Percentiles rank a stretch among this genome's conserved stretches.
Conservation (phyloP, 257 asterid species). For the Knoxia roxburghii region DNA sequence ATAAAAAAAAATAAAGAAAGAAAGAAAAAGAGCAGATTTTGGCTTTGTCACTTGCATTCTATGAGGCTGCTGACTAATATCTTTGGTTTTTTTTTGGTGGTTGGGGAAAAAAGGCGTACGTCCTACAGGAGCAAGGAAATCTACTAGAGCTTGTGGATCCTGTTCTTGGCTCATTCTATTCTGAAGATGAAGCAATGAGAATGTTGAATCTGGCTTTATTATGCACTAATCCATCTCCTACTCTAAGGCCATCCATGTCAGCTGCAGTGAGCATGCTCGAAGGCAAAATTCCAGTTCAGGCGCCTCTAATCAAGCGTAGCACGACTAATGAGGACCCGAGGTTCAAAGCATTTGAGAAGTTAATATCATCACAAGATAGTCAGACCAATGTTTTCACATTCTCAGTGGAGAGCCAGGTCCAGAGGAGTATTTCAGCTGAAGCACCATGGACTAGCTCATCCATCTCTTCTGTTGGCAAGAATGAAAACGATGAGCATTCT, state of each 20-base stretch:
- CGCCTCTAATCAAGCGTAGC: slow-evolving; percentile 57
- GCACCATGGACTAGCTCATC: slow-evolving; percentile 83
- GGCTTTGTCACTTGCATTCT: not conserved
- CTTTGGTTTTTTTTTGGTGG: not conserved
- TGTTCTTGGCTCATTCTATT: slow-evolving; percentile 44
- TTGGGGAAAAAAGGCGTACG: slow-evolving; percentile 54
- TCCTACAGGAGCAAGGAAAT: slow-evolving; percentile 78
- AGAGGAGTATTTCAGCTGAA: slow-evolving; percentile 44
- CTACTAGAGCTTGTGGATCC: slow-evolving; percentile 86
- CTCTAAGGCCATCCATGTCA: slow-evolving; percentile 78
- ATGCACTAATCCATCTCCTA: slow-evolving; percentile 75
- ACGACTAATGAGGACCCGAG: slow-evolving; percentile 34
- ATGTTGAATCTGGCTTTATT: slow-evolving; percentile 61
- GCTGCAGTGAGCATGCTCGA: slow-evolving; percentile 81
- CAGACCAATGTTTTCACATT: slow-evolving; percentile 40
- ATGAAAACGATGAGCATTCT: slow-evolving; percentile 28
- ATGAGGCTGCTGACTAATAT: not conserved
- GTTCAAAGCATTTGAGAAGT: slow-evolving; percentile 56
- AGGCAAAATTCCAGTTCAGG: slow-evolving; percentile 70
- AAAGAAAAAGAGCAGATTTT: not conserved
- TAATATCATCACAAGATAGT: slow-evolving; percentile 65
- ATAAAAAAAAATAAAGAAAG: no score
- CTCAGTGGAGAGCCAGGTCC: slow-evolving; percentile 45
- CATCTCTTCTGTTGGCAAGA: slow-evolving; percentile 33
- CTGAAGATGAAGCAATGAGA: slow-evolving; percentile 50